Base-by-base conservation (phyloP, 345 rosid species). In the Erysimum cheiranthoides region DNA sequence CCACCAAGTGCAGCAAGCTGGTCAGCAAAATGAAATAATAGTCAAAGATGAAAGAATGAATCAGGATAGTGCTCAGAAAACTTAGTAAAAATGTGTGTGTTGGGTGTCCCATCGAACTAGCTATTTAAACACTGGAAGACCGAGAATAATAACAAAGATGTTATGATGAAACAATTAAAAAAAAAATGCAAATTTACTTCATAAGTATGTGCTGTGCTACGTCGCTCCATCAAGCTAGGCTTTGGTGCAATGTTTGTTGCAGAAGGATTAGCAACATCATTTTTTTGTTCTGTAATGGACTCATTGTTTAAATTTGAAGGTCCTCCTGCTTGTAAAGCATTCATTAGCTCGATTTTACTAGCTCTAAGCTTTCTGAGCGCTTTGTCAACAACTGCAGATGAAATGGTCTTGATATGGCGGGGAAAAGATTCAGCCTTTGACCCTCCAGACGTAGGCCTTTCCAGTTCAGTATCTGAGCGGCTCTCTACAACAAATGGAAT, bases 221-320 rank as follows among this genome's bases (percentile, higher is more conserved):
- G 57, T 59, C 78, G 58, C 64, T 66, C 73, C 77, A 78, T 72
- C 77, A 72, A 72, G 73, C 64, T 72, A 51, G 69, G 57, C 18
- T 3, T 75, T 0, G 13, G 30, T 17, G 36, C 11, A 68, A 9
- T 43, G 57, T 59, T 35, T 35, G 50, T 34, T 30, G 35, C 64
- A 60, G 70, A 66, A 66, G 77, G 65, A 60, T 34, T 45, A 66
- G 13, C 34, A 13, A 51, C 73, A 60, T 71, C 52, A 16, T 21
- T 1, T 21, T 71, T 68, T 58, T 66, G 68, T 60, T 71, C 56
- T 66, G 54, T 32, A 39, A 5, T 28, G 60, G 9, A 11, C 11
- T 34, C 36, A 39, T 21, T 36, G 63, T 65, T 40, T 12, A 59
- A 50, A 14, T 42, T 66, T 8, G 73, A 78, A 21, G 77, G 42